Evolutionary conservation across 2,329 filamentous ascomycete genomes (phyloP).

Genomic region (Fusarium torulosum): DNA sequence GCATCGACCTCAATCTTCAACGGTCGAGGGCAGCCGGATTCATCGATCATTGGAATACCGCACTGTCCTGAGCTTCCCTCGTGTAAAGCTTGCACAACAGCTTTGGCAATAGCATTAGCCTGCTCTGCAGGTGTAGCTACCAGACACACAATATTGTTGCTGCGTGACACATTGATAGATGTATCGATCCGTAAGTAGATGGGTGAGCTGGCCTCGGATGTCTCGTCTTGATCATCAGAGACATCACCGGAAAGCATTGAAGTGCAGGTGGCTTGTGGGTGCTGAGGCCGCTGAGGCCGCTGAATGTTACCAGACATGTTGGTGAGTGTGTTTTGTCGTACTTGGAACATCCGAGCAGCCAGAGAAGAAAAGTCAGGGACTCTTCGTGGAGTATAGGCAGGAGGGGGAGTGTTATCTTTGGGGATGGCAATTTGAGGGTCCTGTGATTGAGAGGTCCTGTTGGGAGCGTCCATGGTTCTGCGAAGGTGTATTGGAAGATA

Average conservation of each 20-base stretch:
- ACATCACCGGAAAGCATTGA: slow-evolving; percentile 11
- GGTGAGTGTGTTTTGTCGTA: slow-evolving; percentile 16
- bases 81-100: slow-evolving; percentile 60
- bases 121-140: slow-evolving; percentile 55
- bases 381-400: slow-evolving; percentile 49
- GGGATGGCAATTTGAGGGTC: slow-evolving; percentile 26
- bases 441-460: slow-evolving; percentile 32
- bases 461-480: slow-evolving; percentile 33
- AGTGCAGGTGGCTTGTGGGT: slow-evolving; percentile 17
- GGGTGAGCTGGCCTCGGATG: slow-evolving; percentile 51
- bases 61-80: slow-evolving; percentile 56
- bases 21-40: slow-evolving; percentile 58
- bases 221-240: slow-evolving; percentile 38
- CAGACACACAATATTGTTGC: slow-evolving; percentile 63
- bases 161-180: slow-evolving; percentile 60
- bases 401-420: slow-evolving; percentile 49
- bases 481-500: neutral
- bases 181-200: slow-evolving; percentile 63
- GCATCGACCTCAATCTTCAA: slow-evolving; percentile 60
- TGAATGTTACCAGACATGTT: slow-evolving; percentile 14
- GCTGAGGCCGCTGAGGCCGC: slow-evolving; percentile 20
- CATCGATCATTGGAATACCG: slow-evolving; percentile 62
- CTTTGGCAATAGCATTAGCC: slow-evolving; percentile 58
- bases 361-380: slow-evolving; percentile 31
- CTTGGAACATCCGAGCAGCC: slow-evolving; percentile 34